Evolutionary conservation across 805 yeast species (phyloP).

Genomic region (Wickerhamomyces canadensis): DNA sequence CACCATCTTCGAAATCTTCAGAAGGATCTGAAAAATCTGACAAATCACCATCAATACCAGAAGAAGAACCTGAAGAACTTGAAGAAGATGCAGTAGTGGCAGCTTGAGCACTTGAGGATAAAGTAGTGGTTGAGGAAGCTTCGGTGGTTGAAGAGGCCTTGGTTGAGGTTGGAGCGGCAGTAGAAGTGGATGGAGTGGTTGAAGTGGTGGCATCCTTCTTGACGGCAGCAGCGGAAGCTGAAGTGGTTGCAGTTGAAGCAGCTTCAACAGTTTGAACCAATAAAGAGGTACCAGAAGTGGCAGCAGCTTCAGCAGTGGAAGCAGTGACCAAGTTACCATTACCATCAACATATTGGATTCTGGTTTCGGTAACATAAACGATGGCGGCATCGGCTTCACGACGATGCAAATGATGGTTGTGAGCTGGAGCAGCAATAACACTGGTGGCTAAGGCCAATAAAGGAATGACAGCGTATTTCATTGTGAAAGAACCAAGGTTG

Average conservation of each 20-base stretch:
- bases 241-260: conserved; percentile 15
- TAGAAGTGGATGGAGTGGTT: conserved; percentile 23
- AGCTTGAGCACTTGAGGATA: conserved; percentile 6
- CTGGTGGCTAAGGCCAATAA: conserved; percentile 25
- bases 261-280: conserved; percentile 14
- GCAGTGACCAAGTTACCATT: conserved; percentile 24
- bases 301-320: not conserved
- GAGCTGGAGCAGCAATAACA: conserved; percentile 29
- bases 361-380: conserved; percentile 31
- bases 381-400: conserved; percentile 35
- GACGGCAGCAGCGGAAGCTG: conserved; percentile 14
- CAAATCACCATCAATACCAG: conserved; percentile 48
- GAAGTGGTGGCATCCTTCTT: conserved; percentile 18
- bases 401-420: conserved; percentile 37
- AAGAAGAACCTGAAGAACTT: conserved; percentile 26
- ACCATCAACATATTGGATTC: conserved; percentile 27
- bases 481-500: not conserved
- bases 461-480: conserved; percentile 23
- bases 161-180: conserved; percentile 10
- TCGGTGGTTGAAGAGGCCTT: conserved; percentile 14
- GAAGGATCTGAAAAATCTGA: conserved; percentile 43
- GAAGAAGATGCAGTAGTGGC: conserved; percentile 10
- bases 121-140: conserved; percentile 6
- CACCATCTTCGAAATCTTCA: conserved; percentile 62
- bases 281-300: conserved; percentile 14